Conservation (phyloP, 495 filamentous ascomycete species). For the Diplogelasinospora grovesii region DNA sequence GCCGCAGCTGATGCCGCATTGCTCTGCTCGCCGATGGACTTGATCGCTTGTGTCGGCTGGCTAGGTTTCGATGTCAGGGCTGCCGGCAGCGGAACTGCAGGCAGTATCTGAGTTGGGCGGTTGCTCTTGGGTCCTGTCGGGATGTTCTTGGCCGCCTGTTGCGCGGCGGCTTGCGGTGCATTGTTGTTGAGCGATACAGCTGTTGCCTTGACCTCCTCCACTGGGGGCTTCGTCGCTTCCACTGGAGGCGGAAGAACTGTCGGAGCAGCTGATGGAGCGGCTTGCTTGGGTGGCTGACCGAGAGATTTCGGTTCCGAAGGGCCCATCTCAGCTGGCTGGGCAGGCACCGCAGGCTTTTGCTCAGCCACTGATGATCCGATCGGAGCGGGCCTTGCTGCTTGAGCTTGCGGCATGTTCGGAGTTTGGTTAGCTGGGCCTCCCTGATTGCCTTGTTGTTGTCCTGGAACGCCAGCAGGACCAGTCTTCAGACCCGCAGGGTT, state of each 20-base stretch:
- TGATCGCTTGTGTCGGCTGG: conserved; percentile 23
- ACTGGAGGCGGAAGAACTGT: conserved; percentile 54
- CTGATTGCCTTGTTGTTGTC: too few species aligned
- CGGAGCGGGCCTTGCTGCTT: conserved; percentile 42
- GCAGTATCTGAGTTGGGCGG: conserved; percentile 38
- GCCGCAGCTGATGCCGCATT: conserved; percentile 25
- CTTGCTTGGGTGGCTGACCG: conserved; percentile 30
- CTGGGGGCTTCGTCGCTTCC: conserved; percentile 62
- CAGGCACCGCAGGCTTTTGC: conserved; percentile 35
- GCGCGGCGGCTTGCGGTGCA: conserved; percentile 25
- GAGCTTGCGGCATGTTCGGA: conserved; percentile 27
- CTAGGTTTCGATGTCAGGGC: conserved; percentile 50
- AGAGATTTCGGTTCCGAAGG: conserved; percentile 33
- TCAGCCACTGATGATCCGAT: conserved; percentile 50
- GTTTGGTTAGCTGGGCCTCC: conserved; percentile 30
- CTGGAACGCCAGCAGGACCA: conserved; percentile 17
- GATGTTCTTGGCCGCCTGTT: conserved; percentile 35
- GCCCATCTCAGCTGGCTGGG: conserved; percentile 21
- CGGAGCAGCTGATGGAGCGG: conserved; percentile 28
- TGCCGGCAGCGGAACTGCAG: conserved; percentile 61
- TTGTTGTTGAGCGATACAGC: conserved; percentile 33
- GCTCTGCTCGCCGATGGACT: conserved; percentile 30
- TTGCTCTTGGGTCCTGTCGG: conserved; percentile 58
- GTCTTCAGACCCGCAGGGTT: conserved; percentile 44
- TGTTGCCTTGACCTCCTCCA: conserved; percentile 47